Evolutionary conservation across 805 yeast genomes (phyloP).

Genomic region (Metschnikowia matae): DNA sequence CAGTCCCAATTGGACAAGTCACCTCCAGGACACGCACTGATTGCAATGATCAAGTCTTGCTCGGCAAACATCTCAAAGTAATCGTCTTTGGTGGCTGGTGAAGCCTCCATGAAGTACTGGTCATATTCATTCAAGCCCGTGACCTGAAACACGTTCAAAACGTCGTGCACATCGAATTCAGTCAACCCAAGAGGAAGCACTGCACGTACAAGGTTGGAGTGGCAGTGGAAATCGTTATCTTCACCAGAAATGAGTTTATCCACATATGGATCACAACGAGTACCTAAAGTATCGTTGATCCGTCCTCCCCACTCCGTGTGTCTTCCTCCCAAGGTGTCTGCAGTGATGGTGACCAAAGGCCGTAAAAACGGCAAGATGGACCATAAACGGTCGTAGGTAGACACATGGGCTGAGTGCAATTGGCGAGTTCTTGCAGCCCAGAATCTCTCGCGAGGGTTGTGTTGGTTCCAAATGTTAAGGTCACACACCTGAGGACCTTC

Average conservation of each 20-base stretch:
- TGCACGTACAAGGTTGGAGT: slow-evolving; percentile 58
- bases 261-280: slow-evolving; percentile 67
- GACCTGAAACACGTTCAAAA: slow-evolving; percentile 64
- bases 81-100: slow-evolving; percentile 57
- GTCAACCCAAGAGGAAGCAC: slow-evolving; percentile 57
- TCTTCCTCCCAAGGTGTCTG: slow-evolving; percentile 52
- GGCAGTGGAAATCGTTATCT: slow-evolving; percentile 65
- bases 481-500: slow-evolving; percentile 73
- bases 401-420: slow-evolving; percentile 59
- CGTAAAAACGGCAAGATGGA: slow-evolving; percentile 62
- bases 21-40: slow-evolving; percentile 69
- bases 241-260: slow-evolving; percentile 61
- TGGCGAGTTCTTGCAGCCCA: slow-evolving; percentile 73
- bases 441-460: slow-evolving; percentile 59
- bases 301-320: slow-evolving; percentile 65
- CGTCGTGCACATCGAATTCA: slow-evolving; percentile 67
- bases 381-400: slow-evolving; percentile 60
- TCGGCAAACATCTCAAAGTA: slow-evolving; percentile 67
- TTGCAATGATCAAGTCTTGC: slow-evolving; percentile 58
- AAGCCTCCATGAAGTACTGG: slow-evolving; percentile 67
- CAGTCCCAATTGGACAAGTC: slow-evolving; percentile 67
- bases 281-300: slow-evolving; percentile 62
- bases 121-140: slow-evolving; percentile 64
- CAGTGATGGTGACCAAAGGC: slow-evolving; percentile 61
- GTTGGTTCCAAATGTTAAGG: slow-evolving; percentile 58